Conservation (phyloP, 2,329 filamentous ascomycete species). For the Fusarium pseudoanthophilum region DNA sequence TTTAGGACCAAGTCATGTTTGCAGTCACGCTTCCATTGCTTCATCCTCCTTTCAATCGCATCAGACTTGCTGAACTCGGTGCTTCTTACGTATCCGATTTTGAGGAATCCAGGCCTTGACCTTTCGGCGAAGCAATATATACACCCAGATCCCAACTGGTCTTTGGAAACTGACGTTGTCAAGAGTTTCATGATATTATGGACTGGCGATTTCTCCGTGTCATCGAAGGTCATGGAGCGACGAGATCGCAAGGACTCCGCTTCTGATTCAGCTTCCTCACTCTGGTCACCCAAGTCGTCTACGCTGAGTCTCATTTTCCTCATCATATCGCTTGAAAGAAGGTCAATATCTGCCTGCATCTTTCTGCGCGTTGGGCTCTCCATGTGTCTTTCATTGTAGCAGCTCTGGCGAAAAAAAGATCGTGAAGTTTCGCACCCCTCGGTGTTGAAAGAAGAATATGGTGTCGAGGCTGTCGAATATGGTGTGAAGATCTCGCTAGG, state of each 20-base stretch:
- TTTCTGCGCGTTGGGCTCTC: slow-evolving; percentile 12
- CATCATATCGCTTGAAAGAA: not conserved
- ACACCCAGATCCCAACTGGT: not conserved
- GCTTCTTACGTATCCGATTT: not conserved
- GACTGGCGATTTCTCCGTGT: not conserved
- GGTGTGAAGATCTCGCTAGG: slow-evolving; percentile 21
- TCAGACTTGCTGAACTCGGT: not conserved
- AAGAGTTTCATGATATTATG: not conserved
- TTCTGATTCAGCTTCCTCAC: not conserved
- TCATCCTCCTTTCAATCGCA: rapidly evolving
- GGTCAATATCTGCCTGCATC: no score
- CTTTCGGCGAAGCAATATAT: slow-evolving; percentile 21
- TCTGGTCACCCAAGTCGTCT: not conserved
- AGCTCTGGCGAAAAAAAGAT: not conserved
- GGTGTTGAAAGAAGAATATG: not conserved
- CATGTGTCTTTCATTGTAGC: not conserved
- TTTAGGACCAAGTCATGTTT: not conserved
- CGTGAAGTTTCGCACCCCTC: not conserved
- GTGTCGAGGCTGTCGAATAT: slow-evolving; percentile 9
- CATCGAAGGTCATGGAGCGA: not conserved
- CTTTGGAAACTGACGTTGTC: not conserved
- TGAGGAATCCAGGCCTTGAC: slow-evolving; percentile 8
- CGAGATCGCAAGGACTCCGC: not conserved
- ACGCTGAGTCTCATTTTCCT: not conserved
- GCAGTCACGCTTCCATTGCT: not conserved